Conservation (phyloP, 2,329 filamentous ascomycete genomes). For the Exutisphaerella laricina region DNA sequence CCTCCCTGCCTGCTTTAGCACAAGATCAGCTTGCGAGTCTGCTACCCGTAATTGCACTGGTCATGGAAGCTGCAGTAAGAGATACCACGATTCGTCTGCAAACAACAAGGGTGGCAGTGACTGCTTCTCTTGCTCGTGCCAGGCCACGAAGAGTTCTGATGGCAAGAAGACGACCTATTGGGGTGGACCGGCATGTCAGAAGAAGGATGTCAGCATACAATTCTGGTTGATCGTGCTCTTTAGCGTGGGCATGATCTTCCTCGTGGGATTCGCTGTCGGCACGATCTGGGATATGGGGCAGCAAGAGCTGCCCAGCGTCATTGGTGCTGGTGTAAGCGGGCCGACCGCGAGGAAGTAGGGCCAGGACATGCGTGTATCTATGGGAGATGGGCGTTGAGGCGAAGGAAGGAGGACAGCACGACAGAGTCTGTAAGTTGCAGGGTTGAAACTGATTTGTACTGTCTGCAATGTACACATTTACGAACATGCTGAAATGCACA, state of each 20-base stretch:
- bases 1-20: slow-evolving; percentile 70
- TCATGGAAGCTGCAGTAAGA: slow-evolving; percentile 70
- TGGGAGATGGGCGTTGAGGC: neutral
- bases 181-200: slow-evolving; percentile 83
- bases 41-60: slow-evolving; percentile 74
- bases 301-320: slow-evolving; percentile 85
- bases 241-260: slow-evolving; percentile 61
- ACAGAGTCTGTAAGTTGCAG: slow-evolving; percentile 5
- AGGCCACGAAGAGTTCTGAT: slow-evolving; percentile 49
- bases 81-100: slow-evolving; percentile 46
- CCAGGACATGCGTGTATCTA: neutral
- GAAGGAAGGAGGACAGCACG: neutral
- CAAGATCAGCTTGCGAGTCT: slow-evolving; percentile 60
- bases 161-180: slow-evolving; percentile 63
- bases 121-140: slow-evolving; percentile 79
- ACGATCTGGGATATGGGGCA: slow-evolving; percentile 78
- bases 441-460: neutral
- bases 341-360: slow-evolving; percentile 50
- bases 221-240: slow-evolving; percentile 84
- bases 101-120: slow-evolving; percentile 28
- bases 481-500: neutral
- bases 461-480: slow-evolving; percentile 1
- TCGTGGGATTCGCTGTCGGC: slow-evolving; percentile 66
- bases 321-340: slow-evolving; percentile 86
- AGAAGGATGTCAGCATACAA: slow-evolving; percentile 79